phyloP scores from a whole-genome alignment of 108 stramenopile genomes.

The Cyclotella choctawhatcheeana region DNA sequence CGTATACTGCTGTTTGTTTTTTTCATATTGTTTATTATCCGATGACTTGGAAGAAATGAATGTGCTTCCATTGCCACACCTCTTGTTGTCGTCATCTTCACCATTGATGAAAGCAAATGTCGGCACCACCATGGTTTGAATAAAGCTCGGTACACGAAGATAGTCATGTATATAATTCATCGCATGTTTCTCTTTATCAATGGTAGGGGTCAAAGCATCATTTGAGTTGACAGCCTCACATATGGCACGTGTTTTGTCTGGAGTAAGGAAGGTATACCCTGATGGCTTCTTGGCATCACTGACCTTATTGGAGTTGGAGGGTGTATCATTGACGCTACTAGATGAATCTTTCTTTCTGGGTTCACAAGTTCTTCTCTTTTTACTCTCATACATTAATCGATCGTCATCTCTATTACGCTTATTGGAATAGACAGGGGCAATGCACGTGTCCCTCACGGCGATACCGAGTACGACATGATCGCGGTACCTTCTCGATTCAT shows the following conservation, averaged over 20 bases:
- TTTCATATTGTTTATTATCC: not conserved
- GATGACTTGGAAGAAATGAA: not conserved
- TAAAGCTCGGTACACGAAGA: slow-evolving; percentile 59
- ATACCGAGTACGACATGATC: slow-evolving; percentile 67
- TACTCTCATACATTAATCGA: not conserved
- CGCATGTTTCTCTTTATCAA: not conserved
- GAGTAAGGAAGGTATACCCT: slow-evolving; percentile 70
- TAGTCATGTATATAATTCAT: slow-evolving; percentile 34
- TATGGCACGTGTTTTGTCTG: slow-evolving; percentile 20
- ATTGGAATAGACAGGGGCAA: slow-evolving; percentile 52
- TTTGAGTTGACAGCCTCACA: slow-evolving; percentile 13
- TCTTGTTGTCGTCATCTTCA: too few species aligned
- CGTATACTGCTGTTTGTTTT: slow-evolving; percentile 12
- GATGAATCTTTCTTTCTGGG: slow-evolving; percentile 3
- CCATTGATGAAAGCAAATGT: slow-evolving; percentile 62
- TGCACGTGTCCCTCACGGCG: slow-evolving; percentile 76
- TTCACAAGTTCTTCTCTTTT: not conserved
- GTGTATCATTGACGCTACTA: not conserved
- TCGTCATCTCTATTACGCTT: slow-evolving; percentile 22
- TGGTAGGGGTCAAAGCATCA: not conserved
- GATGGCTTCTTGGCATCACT: slow-evolving; percentile 39
- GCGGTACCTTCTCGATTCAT: slow-evolving; percentile 33
- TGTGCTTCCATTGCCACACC: too few species aligned
- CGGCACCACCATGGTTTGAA: slow-evolving; percentile 68
- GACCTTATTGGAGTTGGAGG: not conserved